Percentiles rank a stretch among this genome's conserved stretches.
phyloP scores from a whole-genome alignment of 371 early-diverging fungal species.

The Polyrhizophydium stewartii region DNA sequence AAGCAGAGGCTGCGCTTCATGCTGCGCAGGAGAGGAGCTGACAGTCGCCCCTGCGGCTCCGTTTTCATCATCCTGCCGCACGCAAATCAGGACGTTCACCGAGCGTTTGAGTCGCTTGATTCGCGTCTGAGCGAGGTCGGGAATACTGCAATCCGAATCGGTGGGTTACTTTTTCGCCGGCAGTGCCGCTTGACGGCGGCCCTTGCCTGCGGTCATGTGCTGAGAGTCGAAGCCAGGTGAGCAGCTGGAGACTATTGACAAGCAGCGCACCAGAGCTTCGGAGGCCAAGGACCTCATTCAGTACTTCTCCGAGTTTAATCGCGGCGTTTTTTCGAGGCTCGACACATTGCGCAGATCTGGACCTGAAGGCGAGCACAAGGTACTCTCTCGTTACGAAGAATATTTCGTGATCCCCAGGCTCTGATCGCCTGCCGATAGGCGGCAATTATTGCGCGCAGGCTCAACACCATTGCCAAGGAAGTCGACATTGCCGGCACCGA shows the following conservation, averaged over 20 bases:
- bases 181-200: neutral
- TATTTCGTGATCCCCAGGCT: no score
- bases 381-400: constrained; percentile 11
- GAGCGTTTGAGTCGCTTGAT: constrained; percentile 77
- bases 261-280: constrained; percentile 78
- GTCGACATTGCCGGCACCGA: constrained; percentile 76
- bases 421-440: constrained; percentile 44
- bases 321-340: constrained; percentile 66
- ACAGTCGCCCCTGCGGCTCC: constrained; percentile 6
- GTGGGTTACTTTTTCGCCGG: constrained; percentile 25
- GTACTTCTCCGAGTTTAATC: constrained; percentile 83
- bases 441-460: constrained; percentile 77
- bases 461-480: constrained; percentile 85
- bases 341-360: constrained; percentile 69
- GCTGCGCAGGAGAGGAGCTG: neutral
- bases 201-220: neutral
- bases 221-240: constrained; percentile 52
- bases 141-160: constrained; percentile 92
- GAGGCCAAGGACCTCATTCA: constrained; percentile 87
- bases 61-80: constrained; percentile 6
- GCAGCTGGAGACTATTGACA: constrained; percentile 91
- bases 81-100: constrained; percentile 63
- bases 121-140: constrained; percentile 86
- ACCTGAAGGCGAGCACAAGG: constrained; percentile 83
- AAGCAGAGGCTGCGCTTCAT: neutral